Percentiles rank a stretch among this genome's conserved stretches.
Conservation (phyloP, 2,329 filamentous ascomycete genomes). For the Scorias spongiosa region DNA sequence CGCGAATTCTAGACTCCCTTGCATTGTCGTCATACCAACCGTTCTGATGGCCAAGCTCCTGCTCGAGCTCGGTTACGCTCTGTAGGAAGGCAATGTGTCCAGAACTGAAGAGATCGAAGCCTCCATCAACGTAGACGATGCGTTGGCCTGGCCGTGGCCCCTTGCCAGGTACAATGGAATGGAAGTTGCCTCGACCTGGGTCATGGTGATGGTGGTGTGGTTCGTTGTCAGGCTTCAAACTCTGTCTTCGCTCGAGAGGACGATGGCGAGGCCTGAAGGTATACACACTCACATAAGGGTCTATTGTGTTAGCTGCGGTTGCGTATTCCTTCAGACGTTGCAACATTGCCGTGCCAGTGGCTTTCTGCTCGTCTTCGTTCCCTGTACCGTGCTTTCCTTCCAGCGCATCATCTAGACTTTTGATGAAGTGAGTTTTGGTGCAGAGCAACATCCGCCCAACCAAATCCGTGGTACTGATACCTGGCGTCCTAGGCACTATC, state of each 20-base stretch:
- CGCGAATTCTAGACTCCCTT: conserved; percentile 45
- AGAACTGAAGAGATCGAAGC: conserved; percentile 91
- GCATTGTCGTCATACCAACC: conserved; percentile 63
- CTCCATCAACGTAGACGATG: conserved; percentile 88
- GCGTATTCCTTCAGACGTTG: conserved; percentile 74
- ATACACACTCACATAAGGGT: conserved; percentile 72
- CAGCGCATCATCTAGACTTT: conserved; percentile 55
- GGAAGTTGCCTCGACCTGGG: conserved; percentile 47
- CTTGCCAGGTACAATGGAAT: conserved; percentile 54
- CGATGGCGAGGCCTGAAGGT: conserved; percentile 42
- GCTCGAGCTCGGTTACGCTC: conserved; percentile 58
- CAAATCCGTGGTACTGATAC: conserved; percentile 94
- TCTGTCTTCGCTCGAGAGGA: conserved; percentile 3
- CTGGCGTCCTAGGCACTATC: conserved; percentile 89
- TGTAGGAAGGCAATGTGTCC: conserved; percentile 93
- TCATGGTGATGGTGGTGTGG: conserved; percentile 2
- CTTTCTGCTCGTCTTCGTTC: conserved; percentile 48
- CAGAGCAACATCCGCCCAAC: conserved; percentile 94
- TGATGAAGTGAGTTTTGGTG: conserved; percentile 88
- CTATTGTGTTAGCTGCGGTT: conserved; percentile 65
- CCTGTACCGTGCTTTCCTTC: conserved; percentile 59
- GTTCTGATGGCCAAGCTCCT: conserved; percentile 47
- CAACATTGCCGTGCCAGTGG: conserved; percentile 51
- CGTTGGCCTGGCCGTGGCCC: conserved; percentile 61
- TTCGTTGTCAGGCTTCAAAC: background rate